A percentile compares a stretch with the other conserved stretches of the same genome.
These are phyloP conservation scores for Malbranchea cinnamomea DNA, from an alignment of 2,329 filamentous ascomycete species.

Conservation along the genomic window DNA sequence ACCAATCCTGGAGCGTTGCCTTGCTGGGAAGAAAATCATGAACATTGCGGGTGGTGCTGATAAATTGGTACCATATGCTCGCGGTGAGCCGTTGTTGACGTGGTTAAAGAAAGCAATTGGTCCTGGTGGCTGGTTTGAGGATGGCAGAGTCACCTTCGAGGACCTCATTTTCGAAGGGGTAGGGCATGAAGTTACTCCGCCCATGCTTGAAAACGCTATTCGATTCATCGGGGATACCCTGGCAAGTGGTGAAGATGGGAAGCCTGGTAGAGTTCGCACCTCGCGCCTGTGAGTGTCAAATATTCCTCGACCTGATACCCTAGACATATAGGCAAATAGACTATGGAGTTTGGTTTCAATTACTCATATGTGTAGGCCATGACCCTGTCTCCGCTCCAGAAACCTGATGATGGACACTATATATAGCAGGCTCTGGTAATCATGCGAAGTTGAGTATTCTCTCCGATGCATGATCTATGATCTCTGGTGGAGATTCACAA, in stretches of 20 bases:
- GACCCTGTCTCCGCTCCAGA: too few relatives aligned
- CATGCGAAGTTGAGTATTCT: too few relatives aligned
- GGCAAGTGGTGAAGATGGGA: conserved; percentile 14
- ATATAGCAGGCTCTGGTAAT: too few relatives aligned
- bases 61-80: conserved; percentile 45
- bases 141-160: conserved; percentile 38
- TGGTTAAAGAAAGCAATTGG: conserved; percentile 37
- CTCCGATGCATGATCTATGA: too few relatives aligned
- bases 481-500: too few relatives aligned
- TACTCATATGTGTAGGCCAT: too few relatives aligned
- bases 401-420: too few relatives aligned
- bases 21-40: conserved; percentile 40
- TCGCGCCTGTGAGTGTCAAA: too few relatives aligned
- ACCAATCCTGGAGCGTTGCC: conserved; percentile 26
- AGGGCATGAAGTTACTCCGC: conserved; percentile 42
- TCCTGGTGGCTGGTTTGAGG: conserved; percentile 32
- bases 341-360: too few relatives aligned
- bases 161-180: conserved; percentile 42
- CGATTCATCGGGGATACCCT: conserved; percentile 36
- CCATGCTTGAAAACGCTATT: conserved; percentile 41
- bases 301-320: not conserved
- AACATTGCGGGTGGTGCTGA: conserved; percentile 40
- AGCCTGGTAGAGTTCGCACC: conserved; percentile 19
- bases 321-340: too few relatives aligned
- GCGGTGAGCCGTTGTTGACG: conserved; percentile 39